Base-by-base conservation (phyloP, 2,329 filamentous ascomycete genomes). In the Fusarium mangiferae region DNA sequence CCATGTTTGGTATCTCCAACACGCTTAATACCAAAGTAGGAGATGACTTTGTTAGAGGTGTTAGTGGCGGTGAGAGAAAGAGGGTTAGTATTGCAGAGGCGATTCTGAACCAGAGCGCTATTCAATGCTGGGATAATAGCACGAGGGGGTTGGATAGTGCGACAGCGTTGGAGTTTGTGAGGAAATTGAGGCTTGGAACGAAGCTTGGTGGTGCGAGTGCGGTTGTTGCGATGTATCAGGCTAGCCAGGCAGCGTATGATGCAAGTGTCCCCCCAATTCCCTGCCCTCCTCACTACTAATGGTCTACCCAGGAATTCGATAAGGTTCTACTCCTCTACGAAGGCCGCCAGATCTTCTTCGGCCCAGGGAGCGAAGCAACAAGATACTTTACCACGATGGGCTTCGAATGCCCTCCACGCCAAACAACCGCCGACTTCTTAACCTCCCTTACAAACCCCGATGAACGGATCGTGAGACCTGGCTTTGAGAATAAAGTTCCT, bases 361-460 rank as follows among this genome's bases (percentile, higher is more conserved):
- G 78, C 10, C 36, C 59, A 17, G 13, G 71, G 38, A 38, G 41
- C 59, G 3, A 54, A 52, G 22, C 57, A 69, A 30, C 75, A 61
- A 5, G 65, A 62, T 80, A 79, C 24, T 80, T 80, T 24, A 71
- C 70, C 41, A n/a, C 64, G 24, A 76, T 80, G 68, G 92, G 92
- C 0, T 94, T 92, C 73, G 83, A 88, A 15, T 92, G 80, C 24
- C 82, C 83, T 6, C 75, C 79, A 0, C 79, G 83, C n/a, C 82
- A 90, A 74, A 94, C 92, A 0, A 93, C 91, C 2, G 90, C 92
- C 6, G 92, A 94, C 78, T 94, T 94, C 80, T 80, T 94, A 38
- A 94, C 75, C 1, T 86, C 85, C 1, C 83, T 88, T 24, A 87
- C 86, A 3, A 80, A 75, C 20, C 78, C 80, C 3, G 68, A 74